Base-by-base conservation (phyloP, 2,329 filamentous ascomycete species). In the Herpotrichia juniperi region DNA sequence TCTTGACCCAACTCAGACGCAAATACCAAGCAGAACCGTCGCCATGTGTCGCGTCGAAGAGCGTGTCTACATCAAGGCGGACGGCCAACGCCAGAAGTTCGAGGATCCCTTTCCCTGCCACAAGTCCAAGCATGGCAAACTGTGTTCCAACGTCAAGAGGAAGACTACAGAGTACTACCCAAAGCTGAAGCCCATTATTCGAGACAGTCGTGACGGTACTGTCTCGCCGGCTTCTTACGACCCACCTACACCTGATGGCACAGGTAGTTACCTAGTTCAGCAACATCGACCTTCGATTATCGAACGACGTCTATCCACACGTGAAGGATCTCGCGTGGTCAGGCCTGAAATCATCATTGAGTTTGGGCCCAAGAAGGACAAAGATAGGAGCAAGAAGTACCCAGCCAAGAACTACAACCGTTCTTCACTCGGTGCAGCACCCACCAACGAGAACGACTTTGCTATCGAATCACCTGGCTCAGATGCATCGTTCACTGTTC, bases 41-140 rank as follows among this genome's bases (percentile, higher is more conserved):
- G 58, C 51, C 21, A 73, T 73, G 70, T 73, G 70, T 48, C 58
- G 64, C 32, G 53, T 72, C 26, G 65, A 72, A 30, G 64, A 69
- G 48, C 62, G 59, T n/a, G 42, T 68, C 43, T 70, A 70, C 50
- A 57, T 65, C 50, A 31, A 49, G 19, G 14, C 56, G 21, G 64
- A 69, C 46, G 69, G 69, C 46, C 52, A 58, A 25, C 58, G 58
- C 16, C 54, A 58, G 17, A 61, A 37, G n/a, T 65, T 65, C 35
- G 57, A 68, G 21, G 64, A 67, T 11, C 34, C 56, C n/a, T 54
- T 56, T 31, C 54, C 46, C 7, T 73, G 70, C 46, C 60, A 66
- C 25, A 65, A 60, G 32, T 58, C 61, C 24, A 63, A 53, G 22
- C 53, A 49, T 16, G 56, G 56, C 2, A 59, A 49, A 42, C 50